Evolutionary conservation across 2,329 filamentous ascomycete genomes (phyloP), one percentile per base, ranked within the genome.

Genomic region (Xylariales sp.): DNA sequence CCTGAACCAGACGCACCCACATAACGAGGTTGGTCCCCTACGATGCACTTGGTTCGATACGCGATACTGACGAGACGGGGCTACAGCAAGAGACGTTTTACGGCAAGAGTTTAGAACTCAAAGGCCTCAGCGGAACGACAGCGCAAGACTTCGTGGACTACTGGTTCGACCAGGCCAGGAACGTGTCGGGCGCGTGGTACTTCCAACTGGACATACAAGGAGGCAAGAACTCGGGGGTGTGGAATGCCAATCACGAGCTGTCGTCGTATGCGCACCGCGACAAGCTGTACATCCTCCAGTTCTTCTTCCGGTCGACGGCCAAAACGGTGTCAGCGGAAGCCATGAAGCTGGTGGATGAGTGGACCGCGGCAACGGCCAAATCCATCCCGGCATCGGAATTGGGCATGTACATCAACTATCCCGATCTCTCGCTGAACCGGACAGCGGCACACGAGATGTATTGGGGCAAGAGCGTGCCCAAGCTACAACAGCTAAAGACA

Each of bases 331-430:
- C 76, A 2, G 65, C 70, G 18, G 62, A 67, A 3, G 74, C 70
- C 1, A 64, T 70, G 54, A 72, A 74, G 23, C 73, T 78, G 16
- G 62, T 78, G 18, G 71, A 78, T 52, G 72, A 70, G 59, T 78
- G 75, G 76, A 71, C 73, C 6, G 58, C 69, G 34, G 66, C 69
- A n/a, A 75, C 73, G 34, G 74, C 69, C 14, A 64, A 67, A 41
- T 64, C 74, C 36, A 39, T 77, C 12, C 39, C 65, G 2, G 46
- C 62, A 7, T 64, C 67, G 0, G 75, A 77, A 61, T 74, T 72
- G 69, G 77, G 76, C 58, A 77, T 77, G 75, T 87, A 87, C 69
- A 78, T 83, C 70, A 87, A 87, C 78, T 87, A 87, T 60, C 81
- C 84, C 3, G 85, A 87, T 71, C 81, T 84, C 0, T 80, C 77